Evolutionary conservation across 2,329 filamentous ascomycete species (phyloP).

Genomic region (Fusarium equiseti): DNA sequence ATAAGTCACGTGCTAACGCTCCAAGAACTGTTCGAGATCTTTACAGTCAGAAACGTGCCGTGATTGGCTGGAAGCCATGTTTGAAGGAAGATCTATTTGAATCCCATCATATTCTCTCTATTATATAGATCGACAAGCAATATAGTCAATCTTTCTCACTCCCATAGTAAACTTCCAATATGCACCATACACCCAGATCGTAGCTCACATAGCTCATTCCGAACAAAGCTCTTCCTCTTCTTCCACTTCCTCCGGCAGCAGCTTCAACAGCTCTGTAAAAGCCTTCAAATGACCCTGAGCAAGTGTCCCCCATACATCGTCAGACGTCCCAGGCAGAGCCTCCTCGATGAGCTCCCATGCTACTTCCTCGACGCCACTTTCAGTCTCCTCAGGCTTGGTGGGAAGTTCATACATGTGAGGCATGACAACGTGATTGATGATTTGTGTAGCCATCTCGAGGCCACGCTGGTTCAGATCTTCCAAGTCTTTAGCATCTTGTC

Average conservation of each 20-base stretch:
- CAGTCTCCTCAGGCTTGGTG: conserved; percentile 15
- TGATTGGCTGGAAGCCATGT: neutral
- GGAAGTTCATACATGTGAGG: conserved; percentile 32
- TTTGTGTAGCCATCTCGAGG: conserved; percentile 41
- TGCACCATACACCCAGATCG: neutral
- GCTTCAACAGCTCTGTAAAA: conserved; percentile 41
- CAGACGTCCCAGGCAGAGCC: conserved; percentile 32
- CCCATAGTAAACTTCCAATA: neutral
- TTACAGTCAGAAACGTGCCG: neutral
- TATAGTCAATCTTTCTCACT: neutral
- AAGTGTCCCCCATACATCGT: conserved; percentile 51
- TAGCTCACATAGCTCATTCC: neutral
- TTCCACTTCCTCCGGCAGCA: conserved; percentile 36
- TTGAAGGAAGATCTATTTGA: neutral
- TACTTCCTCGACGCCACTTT: conserved; percentile 49
- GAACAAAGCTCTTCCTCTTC: conserved; percentile 6
- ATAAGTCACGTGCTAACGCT: fast-evolving
- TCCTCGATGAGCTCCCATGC: conserved; percentile 52
- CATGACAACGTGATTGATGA: conserved; percentile 47
- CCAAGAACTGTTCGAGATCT: neutral
- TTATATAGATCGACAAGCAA: neutral
- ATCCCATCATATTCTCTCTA: neutral
- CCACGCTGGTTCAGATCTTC: conserved; percentile 47
- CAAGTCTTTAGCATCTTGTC: conserved; percentile 50
- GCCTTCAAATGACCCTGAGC: conserved; percentile 48